These are phyloP conservation scores for Coemansia sp. DNA, from an alignment of 192 early-diverging fungal genomes.

Conservation along the genomic window DNA sequence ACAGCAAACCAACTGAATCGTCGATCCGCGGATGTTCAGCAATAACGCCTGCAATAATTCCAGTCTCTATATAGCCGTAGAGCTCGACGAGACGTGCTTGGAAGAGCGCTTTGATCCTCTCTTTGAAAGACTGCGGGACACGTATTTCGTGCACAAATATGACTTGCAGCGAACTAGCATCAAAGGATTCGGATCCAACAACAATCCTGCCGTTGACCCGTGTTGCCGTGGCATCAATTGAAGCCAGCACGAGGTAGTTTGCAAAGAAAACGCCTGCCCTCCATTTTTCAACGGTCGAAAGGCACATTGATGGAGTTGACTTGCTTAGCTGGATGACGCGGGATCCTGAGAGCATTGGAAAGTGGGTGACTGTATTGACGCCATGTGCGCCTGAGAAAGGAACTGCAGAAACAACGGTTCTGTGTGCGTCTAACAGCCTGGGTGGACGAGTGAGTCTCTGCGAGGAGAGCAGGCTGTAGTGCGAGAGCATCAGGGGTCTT, in stretches of 20 bases:
- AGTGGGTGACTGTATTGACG: constrained; percentile 48
- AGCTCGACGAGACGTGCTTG: constrained; percentile 46
- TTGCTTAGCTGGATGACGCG: constrained; percentile 42
- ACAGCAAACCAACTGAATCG: constrained; percentile 45
- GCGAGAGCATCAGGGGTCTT: constrained; percentile 37
- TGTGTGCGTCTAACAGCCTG: constrained; percentile 7
- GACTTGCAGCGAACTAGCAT: constrained; percentile 22
- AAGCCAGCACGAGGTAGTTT: constrained; percentile 24
- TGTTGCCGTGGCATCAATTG: constrained; percentile 14
- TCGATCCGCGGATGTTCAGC: constrained; percentile 47
- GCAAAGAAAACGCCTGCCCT: constrained; percentile 29
- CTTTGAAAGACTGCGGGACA: constrained; percentile 23
- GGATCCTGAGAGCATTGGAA: constrained; percentile 47
- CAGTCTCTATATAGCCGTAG: constrained; percentile 49
- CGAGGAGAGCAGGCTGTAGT: constrained; percentile 47
- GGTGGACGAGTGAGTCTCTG: constrained; percentile 18
- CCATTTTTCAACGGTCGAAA: constrained; percentile 34
- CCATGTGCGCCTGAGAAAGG: constrained; percentile 41
- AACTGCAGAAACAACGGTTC: constrained; percentile 41
- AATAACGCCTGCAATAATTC: constrained; percentile 45
- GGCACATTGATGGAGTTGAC: constrained; percentile 22
- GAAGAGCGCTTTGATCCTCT: constrained; percentile 23
- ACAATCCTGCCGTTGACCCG: constrained; percentile 15
- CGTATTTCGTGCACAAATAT: constrained; percentile 43
- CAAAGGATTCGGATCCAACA: constrained; percentile 21